Evolutionary conservation across 2,329 filamentous ascomycete genomes (phyloP).

Genomic region (Diplodia corticola): DNA sequence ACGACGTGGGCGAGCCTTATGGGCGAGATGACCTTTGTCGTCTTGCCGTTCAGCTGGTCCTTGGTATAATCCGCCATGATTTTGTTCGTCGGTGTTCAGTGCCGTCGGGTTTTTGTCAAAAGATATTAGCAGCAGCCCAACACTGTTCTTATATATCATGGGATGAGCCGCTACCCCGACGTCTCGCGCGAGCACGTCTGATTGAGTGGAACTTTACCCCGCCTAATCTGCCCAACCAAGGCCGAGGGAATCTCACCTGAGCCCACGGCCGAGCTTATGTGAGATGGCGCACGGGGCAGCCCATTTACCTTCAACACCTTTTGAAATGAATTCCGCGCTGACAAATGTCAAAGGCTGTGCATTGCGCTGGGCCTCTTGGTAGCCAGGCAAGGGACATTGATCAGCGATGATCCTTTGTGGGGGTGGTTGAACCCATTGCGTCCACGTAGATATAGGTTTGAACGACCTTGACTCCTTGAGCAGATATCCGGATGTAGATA

Average conservation of each 20-base stretch:
- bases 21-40: not conserved
- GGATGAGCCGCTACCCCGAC: not conserved
- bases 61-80: not conserved
- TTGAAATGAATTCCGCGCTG: not conserved
- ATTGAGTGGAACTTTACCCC: no score
- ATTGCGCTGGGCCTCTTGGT: not conserved
- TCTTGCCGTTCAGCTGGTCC: not conserved
- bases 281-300: not conserved
- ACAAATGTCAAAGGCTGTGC: not conserved
- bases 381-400: no score
- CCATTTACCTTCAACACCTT: not conserved
- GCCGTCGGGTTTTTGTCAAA: no score
- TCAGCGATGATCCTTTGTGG: no score
- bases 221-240: not conserved
- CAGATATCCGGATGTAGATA: no score
- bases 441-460: no score
- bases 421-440: no score
- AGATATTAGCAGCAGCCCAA: not conserved
- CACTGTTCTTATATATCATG: not conserved
- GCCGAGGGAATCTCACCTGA: not conserved
- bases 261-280: not conserved
- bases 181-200: no score
- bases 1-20: conserved; percentile 33
- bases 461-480: no score
- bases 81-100: no score